These are phyloP conservation scores for Opeltia flavorubescens DNA, from an alignment of 495 filamentous ascomycete genomes.

Conservation along the genomic window DNA sequence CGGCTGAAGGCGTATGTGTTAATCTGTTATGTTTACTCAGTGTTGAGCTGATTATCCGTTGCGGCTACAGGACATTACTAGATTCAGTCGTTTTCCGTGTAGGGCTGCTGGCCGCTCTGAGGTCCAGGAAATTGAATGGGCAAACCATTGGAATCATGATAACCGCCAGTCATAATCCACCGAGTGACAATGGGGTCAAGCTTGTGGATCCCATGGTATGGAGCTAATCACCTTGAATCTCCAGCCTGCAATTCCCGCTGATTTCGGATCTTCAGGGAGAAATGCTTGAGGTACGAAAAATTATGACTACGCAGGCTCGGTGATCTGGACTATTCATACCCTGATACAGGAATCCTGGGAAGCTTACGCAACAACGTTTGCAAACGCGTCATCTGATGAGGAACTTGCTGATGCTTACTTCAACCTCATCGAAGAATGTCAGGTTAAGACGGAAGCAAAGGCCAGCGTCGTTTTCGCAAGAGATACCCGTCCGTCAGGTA, in stretches of 20 bases:
- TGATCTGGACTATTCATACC: slow-evolving; percentile 8
- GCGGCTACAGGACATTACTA: slow-evolving; percentile 34
- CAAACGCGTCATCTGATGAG: slow-evolving; percentile 65
- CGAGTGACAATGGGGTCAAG: slow-evolving; percentile 96
- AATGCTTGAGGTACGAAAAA: slow-evolving; percentile 65
- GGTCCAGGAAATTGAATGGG: slow-evolving; percentile 74
- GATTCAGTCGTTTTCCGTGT: slow-evolving; percentile 86
- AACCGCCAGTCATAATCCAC: slow-evolving; percentile 94
- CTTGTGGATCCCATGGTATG: slow-evolving; percentile 85
- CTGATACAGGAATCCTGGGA: slow-evolving; percentile 62
- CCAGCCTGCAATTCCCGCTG: background rate
- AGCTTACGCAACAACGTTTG: slow-evolving; percentile 66
- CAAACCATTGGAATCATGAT: slow-evolving; percentile 97
- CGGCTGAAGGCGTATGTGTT: slow-evolving; percentile 66
- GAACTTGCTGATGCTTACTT: slow-evolving; percentile 62
- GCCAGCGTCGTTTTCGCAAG: slow-evolving; percentile 79
- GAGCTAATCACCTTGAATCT: background rate
- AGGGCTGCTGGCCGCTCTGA: slow-evolving; percentile 76
- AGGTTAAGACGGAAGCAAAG: slow-evolving; percentile 53
- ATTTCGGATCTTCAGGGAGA: slow-evolving; percentile 45
- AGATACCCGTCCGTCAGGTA: slow-evolving; percentile 86
- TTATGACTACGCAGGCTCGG: background rate
- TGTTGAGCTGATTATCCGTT: background rate
- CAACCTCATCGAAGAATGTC: slow-evolving; percentile 52
- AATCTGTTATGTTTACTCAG: background rate